Evolutionary conservation across 1,284 basidiomycete genomes (phyloP).

Genomic region (Megacollybia platyphylla): DNA sequence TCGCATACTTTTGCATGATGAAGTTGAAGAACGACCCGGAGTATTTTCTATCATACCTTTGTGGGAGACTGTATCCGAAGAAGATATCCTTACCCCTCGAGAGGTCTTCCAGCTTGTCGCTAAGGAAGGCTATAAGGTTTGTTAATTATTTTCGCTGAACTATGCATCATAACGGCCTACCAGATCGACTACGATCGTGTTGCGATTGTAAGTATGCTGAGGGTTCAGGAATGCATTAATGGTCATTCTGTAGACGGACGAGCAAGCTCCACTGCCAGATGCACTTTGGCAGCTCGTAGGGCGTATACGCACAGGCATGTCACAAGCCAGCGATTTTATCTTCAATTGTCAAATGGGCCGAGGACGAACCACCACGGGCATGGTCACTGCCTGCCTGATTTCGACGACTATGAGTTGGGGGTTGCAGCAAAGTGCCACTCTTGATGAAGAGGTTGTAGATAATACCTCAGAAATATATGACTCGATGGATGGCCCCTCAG

Average conservation of each 20-base stretch:
- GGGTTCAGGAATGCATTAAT: neutral
- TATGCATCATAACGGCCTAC: conserved; percentile 2
- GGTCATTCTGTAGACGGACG: conserved; percentile 62
- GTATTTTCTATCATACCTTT: conserved; percentile 79
- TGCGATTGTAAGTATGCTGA: conserved; percentile 54
- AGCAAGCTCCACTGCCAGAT: conserved; percentile 86
- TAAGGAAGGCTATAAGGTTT: conserved; percentile 67
- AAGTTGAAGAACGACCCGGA: conserved; percentile 88
- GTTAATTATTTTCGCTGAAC: neutral
- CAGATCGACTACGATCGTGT: conserved; percentile 83
- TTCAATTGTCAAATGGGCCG: conserved; percentile 85
- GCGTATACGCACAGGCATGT: conserved; percentile 55
- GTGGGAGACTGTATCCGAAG: conserved; percentile 79
- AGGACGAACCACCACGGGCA: conserved; percentile 84
- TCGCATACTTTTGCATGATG: conserved; percentile 87
- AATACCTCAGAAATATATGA: conserved; percentile 37
- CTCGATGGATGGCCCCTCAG: conserved; percentile 65
- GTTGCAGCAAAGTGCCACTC: conserved; percentile 23
- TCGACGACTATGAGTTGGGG: conserved; percentile 63
- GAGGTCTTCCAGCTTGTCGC: conserved; percentile 72
- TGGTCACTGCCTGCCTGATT: conserved; percentile 84
- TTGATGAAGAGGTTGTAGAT: conserved; percentile 26
- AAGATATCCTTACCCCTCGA: conserved; percentile 88
- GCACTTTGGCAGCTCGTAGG: conserved; percentile 72
- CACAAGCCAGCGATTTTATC: conserved; percentile 63